phyloP scores from a whole-genome alignment of 1,139 yeast genomes.

The Chernovozyma sophiae-reginae region DNA sequence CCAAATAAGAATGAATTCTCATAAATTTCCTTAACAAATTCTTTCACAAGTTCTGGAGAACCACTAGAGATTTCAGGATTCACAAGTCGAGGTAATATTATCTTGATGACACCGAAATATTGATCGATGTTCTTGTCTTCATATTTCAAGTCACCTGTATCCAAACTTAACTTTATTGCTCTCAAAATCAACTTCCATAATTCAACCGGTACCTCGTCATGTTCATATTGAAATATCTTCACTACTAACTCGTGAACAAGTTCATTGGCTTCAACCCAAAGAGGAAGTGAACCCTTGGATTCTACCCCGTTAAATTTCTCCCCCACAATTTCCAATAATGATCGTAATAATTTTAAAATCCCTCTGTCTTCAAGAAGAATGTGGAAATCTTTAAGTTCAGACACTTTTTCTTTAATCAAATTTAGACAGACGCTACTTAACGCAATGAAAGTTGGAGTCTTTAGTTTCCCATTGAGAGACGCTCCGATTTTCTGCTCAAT shows the following conservation, averaged over 20 bases:
- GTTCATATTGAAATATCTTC: slow-evolving; percentile 16
- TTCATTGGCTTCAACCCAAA: slow-evolving; percentile 44
- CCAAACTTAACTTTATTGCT: slow-evolving; percentile 40
- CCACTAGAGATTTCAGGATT: slow-evolving; percentile 17
- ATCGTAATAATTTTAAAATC: slow-evolving; percentile 24
- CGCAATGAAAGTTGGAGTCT: slow-evolving; percentile 66
- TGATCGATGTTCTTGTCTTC: slow-evolving; percentile 49
- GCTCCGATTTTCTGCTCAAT: slow-evolving; percentile 37
- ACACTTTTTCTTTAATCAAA: slow-evolving; percentile 35
- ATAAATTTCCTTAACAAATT: slow-evolving; percentile 35
- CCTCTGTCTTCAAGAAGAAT: slow-evolving; percentile 45
- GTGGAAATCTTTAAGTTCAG: slow-evolving; percentile 23
- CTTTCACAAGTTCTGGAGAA: slow-evolving; percentile 28
- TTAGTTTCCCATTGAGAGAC: slow-evolving; percentile 26
- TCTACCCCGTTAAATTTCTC: slow-evolving; percentile 35
- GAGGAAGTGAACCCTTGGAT: slow-evolving; percentile 16
- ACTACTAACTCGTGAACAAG: slow-evolving; percentile 23
- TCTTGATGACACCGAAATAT: slow-evolving; percentile 38
- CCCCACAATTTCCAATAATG: slow-evolving; percentile 24
- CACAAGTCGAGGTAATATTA: slow-evolving; percentile 38
- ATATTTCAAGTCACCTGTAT: slow-evolving; percentile 22
- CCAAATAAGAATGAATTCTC: slow-evolving; percentile 35
- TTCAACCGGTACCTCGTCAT: slow-evolving; percentile 19
- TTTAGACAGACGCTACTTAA: slow-evolving; percentile 51
- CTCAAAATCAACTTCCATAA: slow-evolving; percentile 46